Base-by-base conservation (phyloP, 179 eudicot genomes). In the Camellia oleifera region DNA sequence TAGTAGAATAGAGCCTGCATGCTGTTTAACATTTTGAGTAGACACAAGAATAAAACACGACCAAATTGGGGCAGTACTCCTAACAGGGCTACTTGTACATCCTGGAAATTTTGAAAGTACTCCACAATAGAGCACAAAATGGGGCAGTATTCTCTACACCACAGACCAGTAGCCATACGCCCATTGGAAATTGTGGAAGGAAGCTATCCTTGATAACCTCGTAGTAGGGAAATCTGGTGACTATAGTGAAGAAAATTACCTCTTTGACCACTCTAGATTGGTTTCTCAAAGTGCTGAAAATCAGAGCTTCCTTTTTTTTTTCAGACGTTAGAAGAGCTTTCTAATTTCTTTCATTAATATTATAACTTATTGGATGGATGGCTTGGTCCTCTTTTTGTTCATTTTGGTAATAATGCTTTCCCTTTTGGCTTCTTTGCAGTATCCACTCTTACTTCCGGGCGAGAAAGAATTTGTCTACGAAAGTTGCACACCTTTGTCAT, bases 401-500 rank as follows among this genome's bases (percentile, higher is more conserved):
- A 58, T 23, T 77, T 89, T 32, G 52, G 52, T 48, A 4, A 4
- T 48, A 48, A 48, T 53, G 64, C 17, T 45, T 48, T 48, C 7
- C 52, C 69, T 17, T 12, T 45, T 75, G 23, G 54, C 50, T 46
- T 79, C 42, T 23, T 77, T 89, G 81, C 92, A 96, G 99, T 92
- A 82, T 83, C 99, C 99, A 1, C 87, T 96, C 67, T 83, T 96
- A 71, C 73, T 68, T 63, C 92, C 93, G 3, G 98, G 97, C 2
- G 89, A 87, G 78, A 83, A 87, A 81, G 99, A 96, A 84, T 96
- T 94, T 86, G 89, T 96, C 53, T 96, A 96, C 54, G 88, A 94
- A 87, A 96, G 98, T 81, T 90, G 97, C 85, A 56, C 89, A 44
- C 14, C 77, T 74, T 82, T 85, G 61, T 78, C 76, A 23, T 77